Base-by-base conservation (phyloP, 208 protist species). In the Trypanosoma congolense region DNA sequence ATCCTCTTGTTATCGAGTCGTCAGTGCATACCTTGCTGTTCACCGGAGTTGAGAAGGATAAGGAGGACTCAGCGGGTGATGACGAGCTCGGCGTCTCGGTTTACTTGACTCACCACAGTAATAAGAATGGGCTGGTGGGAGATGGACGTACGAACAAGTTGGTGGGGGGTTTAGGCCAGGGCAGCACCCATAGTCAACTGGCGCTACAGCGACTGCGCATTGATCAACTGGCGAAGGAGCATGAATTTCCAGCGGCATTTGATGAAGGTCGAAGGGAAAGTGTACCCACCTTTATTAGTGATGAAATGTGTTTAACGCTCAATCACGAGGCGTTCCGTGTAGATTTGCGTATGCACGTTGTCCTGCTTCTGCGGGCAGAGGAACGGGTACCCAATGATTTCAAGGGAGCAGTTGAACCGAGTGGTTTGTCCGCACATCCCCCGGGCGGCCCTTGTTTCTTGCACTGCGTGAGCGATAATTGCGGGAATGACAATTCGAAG, bases 21-120 rank as follows among this genome's bases (percentile, higher is more conserved):
- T 30, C 47, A 50, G 49, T 56, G 8, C 58, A 64, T 29, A 64
- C n/a, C 18, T 25, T 64, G 5, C 8, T 64, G 3, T 26, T 64
- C 1, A 31, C 45, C n/a, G 28, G 28, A 43, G 2, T 47, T n/a
- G 1, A 1, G 19, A 18, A 12, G n/a, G 25, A 40, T 35, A 26
- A 14, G 0, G 12, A 18, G 8, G 12, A 14, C 8, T 8, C 21
- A 51, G 26, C 4, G 8, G 19, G 6, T 25, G 14, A 46, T n/a
- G 19, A 9, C 42, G n/a, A 46, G 47, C 28, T 64, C 5, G 40
- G 40, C 18, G 30, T 64, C 10, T 45, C 49, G 10, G 40, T 64
- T 28, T 3, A 33, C n/a, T 33, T 64, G 8, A 48, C 56, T 29
- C 48, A 64, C 19, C 54, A 40, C 16, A 35, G 22, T 21, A 16